Percentiles rank a stretch among this genome's conserved stretches.
Conservation (phyloP, 2,329 filamentous ascomycete genomes). For the Remersonia thermophila region DNA sequence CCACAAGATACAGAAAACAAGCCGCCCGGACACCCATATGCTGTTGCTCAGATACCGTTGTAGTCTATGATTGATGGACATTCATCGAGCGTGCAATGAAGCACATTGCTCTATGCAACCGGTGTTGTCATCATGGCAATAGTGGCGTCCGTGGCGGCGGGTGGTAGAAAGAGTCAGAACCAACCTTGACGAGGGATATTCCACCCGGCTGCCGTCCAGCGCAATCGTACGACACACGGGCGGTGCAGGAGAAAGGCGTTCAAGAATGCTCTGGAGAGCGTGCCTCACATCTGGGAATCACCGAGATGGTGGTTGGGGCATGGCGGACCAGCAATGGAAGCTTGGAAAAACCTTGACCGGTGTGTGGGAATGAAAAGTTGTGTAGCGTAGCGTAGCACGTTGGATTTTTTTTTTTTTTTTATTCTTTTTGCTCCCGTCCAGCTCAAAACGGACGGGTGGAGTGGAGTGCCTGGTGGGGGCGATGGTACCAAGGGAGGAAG, state of each 20-base stretch:
- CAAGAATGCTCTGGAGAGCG: constrained; percentile 2
- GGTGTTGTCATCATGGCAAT: constrained; percentile 49
- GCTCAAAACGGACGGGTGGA: too few species aligned
- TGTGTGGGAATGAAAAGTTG: too few species aligned
- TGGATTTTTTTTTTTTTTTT: too few species aligned
- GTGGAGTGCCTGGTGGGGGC: too few species aligned
- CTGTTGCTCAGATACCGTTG: constrained; percentile 83
- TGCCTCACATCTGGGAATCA: not conserved
- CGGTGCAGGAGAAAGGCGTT: too few species aligned
- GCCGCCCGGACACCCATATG: not conserved
- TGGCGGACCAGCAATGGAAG: constrained; percentile 11
- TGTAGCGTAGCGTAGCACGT: too few species aligned
- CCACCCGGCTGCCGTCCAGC: not conserved
- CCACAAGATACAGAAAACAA: not conserved
- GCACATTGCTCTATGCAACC: constrained; percentile 45
- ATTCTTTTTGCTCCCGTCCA: too few species aligned
- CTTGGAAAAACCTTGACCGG: not conserved
- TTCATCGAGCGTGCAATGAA: constrained; percentile 49
- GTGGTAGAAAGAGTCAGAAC: constrained; percentile 6
- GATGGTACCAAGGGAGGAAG: too few species aligned
- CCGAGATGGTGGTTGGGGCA: constrained; percentile 8
- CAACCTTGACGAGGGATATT: constrained; percentile 11
- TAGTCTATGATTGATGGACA: constrained; percentile 66
- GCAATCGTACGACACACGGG: too few species aligned
- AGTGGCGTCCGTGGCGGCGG: too few species aligned